phyloP scores from a whole-genome alignment of 768 basidiomycete genomes.

The Mycena alexandri region DNA sequence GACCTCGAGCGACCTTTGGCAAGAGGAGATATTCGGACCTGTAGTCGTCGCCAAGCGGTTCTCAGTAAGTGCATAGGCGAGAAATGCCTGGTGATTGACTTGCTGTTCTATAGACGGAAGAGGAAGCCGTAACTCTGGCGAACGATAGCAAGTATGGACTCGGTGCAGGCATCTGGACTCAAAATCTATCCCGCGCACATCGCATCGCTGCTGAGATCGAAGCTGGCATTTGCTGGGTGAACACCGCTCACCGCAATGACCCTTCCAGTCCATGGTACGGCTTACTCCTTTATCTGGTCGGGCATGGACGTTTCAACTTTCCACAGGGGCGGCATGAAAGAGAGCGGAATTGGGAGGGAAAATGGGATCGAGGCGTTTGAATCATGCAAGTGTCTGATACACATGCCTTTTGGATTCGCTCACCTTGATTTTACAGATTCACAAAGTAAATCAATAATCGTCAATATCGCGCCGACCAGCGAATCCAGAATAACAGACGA shows the following conservation, averaged over 20 bases:
- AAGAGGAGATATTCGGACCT: constrained; percentile 89
- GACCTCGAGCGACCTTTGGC: constrained; percentile 75
- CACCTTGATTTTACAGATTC: constrained; percentile 64
- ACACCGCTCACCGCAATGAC: constrained; percentile 91
- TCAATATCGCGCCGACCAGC: constrained; percentile 76
- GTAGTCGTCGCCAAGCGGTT: constrained; percentile 76
- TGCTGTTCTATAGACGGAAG: constrained; percentile 59
- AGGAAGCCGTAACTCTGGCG: constrained; percentile 75
- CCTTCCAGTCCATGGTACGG: constrained; percentile 87
- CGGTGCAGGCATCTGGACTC: constrained; percentile 87
- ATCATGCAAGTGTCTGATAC: constrained; percentile 66
- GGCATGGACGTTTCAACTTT: no score
- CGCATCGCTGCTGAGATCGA: constrained; percentile 78
- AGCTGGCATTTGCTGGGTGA: constrained; percentile 87
- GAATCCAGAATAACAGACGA: constrained; percentile 75
- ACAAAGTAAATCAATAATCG: constrained; percentile 85
- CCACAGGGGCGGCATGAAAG: constrained; percentile 90
- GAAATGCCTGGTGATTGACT: not conserved
- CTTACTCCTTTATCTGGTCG: no score
- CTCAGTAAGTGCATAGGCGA: constrained; percentile 43
- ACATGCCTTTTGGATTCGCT: not conserved
- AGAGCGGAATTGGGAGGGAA: constrained; percentile 88
- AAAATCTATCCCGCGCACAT: constrained; percentile 80
- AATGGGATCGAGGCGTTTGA: constrained; percentile 88
- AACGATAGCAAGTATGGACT: constrained; percentile 86